Conservation (phyloP, 1,139 yeast species). For the Hemisphaericaspora subhashii region DNA sequence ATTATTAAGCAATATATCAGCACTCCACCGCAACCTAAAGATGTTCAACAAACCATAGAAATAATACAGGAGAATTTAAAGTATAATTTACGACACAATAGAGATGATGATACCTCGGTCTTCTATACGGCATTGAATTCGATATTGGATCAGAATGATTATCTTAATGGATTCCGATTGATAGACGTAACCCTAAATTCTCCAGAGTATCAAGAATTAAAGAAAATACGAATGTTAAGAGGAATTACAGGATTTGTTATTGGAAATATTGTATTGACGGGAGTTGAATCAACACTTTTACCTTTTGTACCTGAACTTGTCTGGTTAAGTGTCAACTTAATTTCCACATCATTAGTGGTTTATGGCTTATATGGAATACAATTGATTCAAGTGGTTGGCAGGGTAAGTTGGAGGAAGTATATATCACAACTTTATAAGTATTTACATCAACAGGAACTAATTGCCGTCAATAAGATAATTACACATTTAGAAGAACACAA, state of each 20-base stretch:
- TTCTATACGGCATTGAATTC: conserved; percentile 17
- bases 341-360: conserved; percentile 6
- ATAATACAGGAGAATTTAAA: conserved; percentile 15
- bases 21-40: conserved; percentile 23
- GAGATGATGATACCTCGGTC: conserved; percentile 3
- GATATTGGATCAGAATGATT: conserved; percentile 34
- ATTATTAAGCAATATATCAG: conserved; percentile 23
- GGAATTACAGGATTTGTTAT: not conserved
- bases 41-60: conserved; percentile 18
- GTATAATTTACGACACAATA: conserved; percentile 3
- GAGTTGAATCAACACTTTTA: conserved; percentile 8
- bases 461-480: conserved; percentile 31
- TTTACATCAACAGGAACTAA: conserved; percentile 29
- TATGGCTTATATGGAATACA: conserved; percentile 15
- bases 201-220: conserved; percentile 8
- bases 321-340: conserved; percentile 13
- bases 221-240: conserved; percentile 1
- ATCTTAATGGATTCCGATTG: conserved; percentile 31
- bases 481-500: conserved; percentile 42
- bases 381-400: conserved; percentile 21
- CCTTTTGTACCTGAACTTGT: conserved; percentile 15
- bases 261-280: conserved; percentile 2
- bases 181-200: conserved; percentile 27
- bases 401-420: conserved; percentile 39
- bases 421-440: conserved; percentile 22